Conservation (phyloP, 257 asterid genomes). For the Plantago ovata region DNA sequence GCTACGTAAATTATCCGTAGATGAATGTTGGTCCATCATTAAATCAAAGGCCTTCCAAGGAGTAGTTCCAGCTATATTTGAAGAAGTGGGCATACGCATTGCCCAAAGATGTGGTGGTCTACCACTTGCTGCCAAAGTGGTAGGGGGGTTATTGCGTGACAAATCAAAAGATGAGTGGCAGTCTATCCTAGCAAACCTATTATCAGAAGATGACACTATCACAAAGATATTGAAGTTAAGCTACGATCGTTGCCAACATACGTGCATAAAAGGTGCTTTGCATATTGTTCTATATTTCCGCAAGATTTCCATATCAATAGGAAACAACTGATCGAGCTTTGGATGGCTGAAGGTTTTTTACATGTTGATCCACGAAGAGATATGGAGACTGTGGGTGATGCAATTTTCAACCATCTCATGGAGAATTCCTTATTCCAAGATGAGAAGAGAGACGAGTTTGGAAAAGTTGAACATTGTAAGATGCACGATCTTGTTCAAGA, state of each 20-base stretch:
- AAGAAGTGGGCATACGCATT: slow-evolving; percentile 9
- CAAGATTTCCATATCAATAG: neutral
- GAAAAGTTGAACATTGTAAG: slow-evolving; percentile 4
- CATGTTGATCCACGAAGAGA: neutral
- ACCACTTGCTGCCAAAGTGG: slow-evolving; percentile 23
- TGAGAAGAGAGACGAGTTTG: slow-evolving; percentile 5
- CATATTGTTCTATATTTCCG: slow-evolving; percentile 12
- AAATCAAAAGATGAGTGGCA: slow-evolving; percentile 14
- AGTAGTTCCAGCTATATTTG: neutral
- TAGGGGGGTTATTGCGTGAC: slow-evolving; percentile 6
- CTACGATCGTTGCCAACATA: neutral
- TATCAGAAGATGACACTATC: slow-evolving; percentile 9
- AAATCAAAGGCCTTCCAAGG: slow-evolving; percentile 15
- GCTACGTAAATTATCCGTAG: slow-evolving; percentile 12
- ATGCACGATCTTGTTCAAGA: slow-evolving; percentile 36
- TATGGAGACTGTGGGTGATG: neutral
- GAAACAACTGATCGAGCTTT: slow-evolving; percentile 3
- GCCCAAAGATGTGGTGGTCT: slow-evolving; percentile 24
- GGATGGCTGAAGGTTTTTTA: slow-evolving; percentile 39
- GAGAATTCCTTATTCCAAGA: slow-evolving; percentile 30
- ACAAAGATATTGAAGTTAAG: slow-evolving; percentile 15
- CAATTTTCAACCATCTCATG: slow-evolving; percentile 18
- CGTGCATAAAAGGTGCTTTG: neutral
- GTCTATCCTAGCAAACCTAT: slow-evolving; percentile 1
- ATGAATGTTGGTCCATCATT: slow-evolving; percentile 20